Evolutionary conservation across 345 rosid species (phyloP).

Genomic region (Eucalyptus guilfoylei): DNA sequence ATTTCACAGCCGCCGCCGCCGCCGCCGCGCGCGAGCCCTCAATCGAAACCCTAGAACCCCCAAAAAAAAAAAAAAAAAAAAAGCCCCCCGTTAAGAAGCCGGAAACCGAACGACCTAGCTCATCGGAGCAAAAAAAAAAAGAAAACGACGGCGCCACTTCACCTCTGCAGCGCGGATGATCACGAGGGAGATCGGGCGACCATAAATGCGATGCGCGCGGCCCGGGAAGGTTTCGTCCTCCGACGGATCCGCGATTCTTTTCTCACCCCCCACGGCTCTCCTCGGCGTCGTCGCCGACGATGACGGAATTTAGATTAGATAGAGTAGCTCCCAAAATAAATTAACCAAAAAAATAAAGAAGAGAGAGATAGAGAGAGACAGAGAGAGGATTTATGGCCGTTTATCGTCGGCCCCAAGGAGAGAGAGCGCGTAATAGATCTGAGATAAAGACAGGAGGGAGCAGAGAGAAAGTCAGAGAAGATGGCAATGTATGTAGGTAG

Average conservation of each 20-base stretch:
- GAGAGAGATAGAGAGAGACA: neutral
- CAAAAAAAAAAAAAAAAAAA: accelerated
- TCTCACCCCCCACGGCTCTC: neutral
- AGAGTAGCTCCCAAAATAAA: neutral
- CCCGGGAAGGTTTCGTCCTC: neutral
- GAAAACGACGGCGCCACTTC: neutral
- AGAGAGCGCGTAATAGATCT: neutral
- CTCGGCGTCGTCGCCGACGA: neutral
- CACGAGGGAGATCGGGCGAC: slow-evolving; percentile 42
- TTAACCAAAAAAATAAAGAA: neutral
- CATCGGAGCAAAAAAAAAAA: neutral
- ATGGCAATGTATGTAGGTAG: neutral
- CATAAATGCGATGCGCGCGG: slow-evolving; percentile 10
- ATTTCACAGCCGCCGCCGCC: neutral
- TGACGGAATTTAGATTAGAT: neutral
- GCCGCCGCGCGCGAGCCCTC: neutral
- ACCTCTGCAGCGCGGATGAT: neutral
- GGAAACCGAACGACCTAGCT: neutral
- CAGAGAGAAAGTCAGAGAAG: neutral
- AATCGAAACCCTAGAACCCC: neutral
- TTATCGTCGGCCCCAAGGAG: slow-evolving; percentile 5
- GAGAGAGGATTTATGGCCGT: neutral
- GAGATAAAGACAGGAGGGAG: neutral
- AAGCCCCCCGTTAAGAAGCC: accelerated
- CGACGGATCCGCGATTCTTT: neutral